phyloP scores from a whole-genome alignment of 768 basidiomycete species.

The Boletus speciosus region DNA sequence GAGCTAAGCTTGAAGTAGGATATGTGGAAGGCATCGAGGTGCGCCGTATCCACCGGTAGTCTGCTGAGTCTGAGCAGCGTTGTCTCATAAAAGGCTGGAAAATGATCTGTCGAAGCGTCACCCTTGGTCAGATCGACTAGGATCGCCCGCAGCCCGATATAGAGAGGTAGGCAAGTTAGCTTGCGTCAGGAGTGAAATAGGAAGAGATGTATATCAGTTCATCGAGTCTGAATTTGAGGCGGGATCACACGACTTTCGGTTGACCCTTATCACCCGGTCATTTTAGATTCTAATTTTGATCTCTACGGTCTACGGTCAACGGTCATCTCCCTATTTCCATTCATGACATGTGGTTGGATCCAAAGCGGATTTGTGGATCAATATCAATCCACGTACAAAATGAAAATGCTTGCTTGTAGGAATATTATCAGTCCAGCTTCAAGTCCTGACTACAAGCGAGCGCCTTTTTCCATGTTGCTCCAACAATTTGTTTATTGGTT shows the following conservation, averaged over 20 bases:
- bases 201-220: neutral
- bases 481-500: neutral
- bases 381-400: neutral
- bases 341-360: neutral
- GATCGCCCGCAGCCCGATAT: neutral
- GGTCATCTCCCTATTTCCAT: neutral
- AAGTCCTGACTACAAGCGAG: too few species aligned
- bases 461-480: neutral
- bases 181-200: neutral
- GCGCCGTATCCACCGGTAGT: neutral
- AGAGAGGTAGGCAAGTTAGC: neutral
- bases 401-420: neutral
- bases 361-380: neutral
- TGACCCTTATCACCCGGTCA: neutral
- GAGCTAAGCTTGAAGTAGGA: neutral
- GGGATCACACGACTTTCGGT: neutral
- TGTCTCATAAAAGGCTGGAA: neutral
- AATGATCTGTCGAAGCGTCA: neutral
- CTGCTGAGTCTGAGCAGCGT: neutral
- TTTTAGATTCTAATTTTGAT: neutral
- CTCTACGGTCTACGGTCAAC: neutral
- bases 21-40: neutral
- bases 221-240: neutral
- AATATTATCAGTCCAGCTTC: neutral
- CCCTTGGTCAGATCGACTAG: neutral